Evolutionary conservation across 768 basidiomycete species (phyloP).

Genomic region (Panellus pusillus): DNA sequence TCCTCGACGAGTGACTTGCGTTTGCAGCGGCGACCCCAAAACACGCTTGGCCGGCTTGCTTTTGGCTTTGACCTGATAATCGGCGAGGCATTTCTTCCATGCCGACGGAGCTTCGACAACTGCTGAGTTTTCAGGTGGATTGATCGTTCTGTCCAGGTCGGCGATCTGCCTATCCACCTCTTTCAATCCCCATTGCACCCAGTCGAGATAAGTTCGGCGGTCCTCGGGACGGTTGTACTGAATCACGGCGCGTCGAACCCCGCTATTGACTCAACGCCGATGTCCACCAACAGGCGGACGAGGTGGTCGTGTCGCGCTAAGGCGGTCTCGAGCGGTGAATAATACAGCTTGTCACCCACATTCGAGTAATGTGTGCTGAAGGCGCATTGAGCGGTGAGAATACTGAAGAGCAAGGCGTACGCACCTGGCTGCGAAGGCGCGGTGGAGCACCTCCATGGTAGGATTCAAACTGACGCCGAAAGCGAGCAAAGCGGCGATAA

Average conservation of each 20-base stretch:
- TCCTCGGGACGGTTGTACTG: slow-evolving; percentile 20
- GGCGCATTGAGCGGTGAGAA: background rate
- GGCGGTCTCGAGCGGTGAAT: slow-evolving; percentile 40
- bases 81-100: slow-evolving; percentile 17
- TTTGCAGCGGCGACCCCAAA: slow-evolving; percentile 3
- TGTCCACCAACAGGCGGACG: slow-evolving; percentile 36
- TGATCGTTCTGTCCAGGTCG: slow-evolving; percentile 18
- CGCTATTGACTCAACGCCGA: slow-evolving; percentile 38
- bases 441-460: slow-evolving; percentile 36
- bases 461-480: slow-evolving; percentile 40
- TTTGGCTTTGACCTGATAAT: background rate
- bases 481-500: slow-evolving; percentile 36
- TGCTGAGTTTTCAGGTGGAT: background rate
- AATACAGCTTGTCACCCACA: slow-evolving; percentile 28
- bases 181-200: slow-evolving; percentile 35
- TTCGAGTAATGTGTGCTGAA: slow-evolving; percentile 19
- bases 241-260: slow-evolving; percentile 26
- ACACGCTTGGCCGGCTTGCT: background rate
- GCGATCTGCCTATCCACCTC: slow-evolving; percentile 25
- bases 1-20: slow-evolving; percentile 19
- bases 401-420: slow-evolving; percentile 3
- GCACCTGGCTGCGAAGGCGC: slow-evolving; percentile 35
- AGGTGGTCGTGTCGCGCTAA: slow-evolving; percentile 37
- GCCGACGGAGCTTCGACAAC: background rate
- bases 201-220: slow-evolving; percentile 36